Evolutionary conservation across 2,329 filamentous ascomycete genomes (phyloP), one percentile per base, ranked within the genome.

Genomic region (Claviceps monticola): DNA sequence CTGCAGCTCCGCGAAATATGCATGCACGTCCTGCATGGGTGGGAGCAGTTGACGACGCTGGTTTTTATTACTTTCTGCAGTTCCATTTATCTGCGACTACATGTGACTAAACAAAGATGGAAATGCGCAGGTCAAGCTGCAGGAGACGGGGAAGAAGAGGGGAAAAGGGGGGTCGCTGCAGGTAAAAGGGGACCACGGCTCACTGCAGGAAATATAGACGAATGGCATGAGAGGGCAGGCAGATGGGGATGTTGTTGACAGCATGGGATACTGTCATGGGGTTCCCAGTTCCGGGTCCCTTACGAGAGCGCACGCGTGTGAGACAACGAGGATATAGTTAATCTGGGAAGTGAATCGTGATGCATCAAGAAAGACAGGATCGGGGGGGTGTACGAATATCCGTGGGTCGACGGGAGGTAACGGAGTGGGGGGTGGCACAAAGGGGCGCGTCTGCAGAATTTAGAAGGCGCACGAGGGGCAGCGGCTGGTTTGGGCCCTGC

Each of bases 201-300:
- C 14, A 16, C 36, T 39, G 36, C 36, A 39, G 36, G 8, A 29
- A 29, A 29, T 1, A 26, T 26, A 29, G 26, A 26, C 23, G 23
- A 29, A 29, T 26, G 36, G 36, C 11, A 26, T n/a, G 36, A 21
- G 13, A 9, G 17, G 39, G 17, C 41, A 23, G 41, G 5, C 9
- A 48, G 47, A 48, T 48, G 47, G 47, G 14, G 14, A 48, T 48
- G 47, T 29, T 48, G 47, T 39, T 41, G 37, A 48, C 38, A 17
- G 16, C n/a, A 41, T 23, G 47, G 47, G 47, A 39, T 41, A 48
- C 29, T 48, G 47, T 8, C 16, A 48, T 48, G 47, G 47, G 21
- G 47, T 21, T 29, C 23, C 37, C 37, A 26, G 9, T 29, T 29
- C 26, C 26, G 26, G 26, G 3, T 29, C 26, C 8, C 8, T 29